These are phyloP conservation scores for Tephrocybe sp. DNA, from an alignment of 768 basidiomycete species.

Conservation along the genomic window DNA sequence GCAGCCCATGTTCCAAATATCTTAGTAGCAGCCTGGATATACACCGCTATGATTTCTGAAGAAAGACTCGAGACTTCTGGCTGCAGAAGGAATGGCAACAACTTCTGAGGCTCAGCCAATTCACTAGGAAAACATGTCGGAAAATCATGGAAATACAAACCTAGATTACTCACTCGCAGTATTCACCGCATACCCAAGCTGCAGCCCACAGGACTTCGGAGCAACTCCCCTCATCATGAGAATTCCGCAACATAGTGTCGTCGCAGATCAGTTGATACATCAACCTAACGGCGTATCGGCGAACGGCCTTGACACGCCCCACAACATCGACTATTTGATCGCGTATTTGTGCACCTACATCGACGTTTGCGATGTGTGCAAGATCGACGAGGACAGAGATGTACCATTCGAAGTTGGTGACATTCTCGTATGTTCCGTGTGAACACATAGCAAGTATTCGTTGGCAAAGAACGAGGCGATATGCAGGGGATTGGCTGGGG, in stretches of 20 bases:
- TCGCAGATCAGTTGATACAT: conserved; percentile 83
- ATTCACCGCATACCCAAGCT: conserved; percentile 96
- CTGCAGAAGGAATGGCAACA: conserved; percentile 68
- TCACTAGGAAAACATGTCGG: conserved; percentile 48
- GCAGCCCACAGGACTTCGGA: conserved; percentile 90
- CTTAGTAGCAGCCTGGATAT: conserved; percentile 81
- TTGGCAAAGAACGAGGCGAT: conserved; percentile 79
- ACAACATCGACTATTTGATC: conserved; percentile 87
- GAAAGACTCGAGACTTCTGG: conserved; percentile 53
- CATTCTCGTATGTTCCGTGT: conserved; percentile 77
- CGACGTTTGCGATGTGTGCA: conserved; percentile 79
- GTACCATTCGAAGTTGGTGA: conserved; percentile 97
- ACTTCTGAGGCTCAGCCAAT: conserved; percentile 72
- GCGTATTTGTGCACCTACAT: conserved; percentile 74
- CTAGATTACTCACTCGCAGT: conserved; percentile 65
- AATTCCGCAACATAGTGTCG: conserved; percentile 66
- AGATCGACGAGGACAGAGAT: conserved; percentile 92
- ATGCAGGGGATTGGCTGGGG: conserved; percentile 75
- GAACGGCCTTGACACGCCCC: conserved; percentile 71
- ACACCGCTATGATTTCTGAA: conserved; percentile 70
- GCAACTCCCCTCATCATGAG: conserved; percentile 69
- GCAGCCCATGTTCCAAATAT: conserved; percentile 86
- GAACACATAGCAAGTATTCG: conserved; percentile 87
- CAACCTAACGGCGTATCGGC: conserved; percentile 78
- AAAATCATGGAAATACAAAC: neutral